phyloP scores from a whole-genome alignment of 805 yeast genomes.

The Candida manassasensis region DNA sequence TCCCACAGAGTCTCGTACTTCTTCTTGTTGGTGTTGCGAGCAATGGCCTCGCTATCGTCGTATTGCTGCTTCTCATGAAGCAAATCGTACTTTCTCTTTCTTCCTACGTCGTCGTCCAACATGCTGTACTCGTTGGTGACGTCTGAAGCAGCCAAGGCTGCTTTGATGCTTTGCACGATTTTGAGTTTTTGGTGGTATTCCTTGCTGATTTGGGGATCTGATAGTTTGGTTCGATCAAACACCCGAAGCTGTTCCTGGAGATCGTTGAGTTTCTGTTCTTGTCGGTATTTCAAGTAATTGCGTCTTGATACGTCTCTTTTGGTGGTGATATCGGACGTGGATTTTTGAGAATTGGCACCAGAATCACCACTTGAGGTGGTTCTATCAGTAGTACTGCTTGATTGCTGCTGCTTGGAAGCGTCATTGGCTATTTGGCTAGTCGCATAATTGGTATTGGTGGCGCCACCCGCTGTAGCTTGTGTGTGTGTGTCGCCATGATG shows the following conservation, averaged over 20 bases:
- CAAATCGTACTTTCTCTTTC: constrained; percentile 47
- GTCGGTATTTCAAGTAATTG: constrained; percentile 18
- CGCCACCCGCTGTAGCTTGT: too few relatives aligned
- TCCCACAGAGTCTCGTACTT: constrained; percentile 47
- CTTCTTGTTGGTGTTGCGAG: constrained; percentile 11
- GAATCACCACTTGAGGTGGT: constrained; percentile 1
- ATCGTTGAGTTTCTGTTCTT: constrained; percentile 15
- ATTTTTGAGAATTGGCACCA: background rate
- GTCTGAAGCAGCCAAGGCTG: constrained; percentile 1
- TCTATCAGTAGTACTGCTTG: too few relatives aligned
- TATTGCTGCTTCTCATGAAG: constrained; percentile 30
- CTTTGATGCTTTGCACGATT: constrained; percentile 2
- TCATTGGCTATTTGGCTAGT: too few relatives aligned
- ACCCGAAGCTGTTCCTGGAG: constrained; percentile 13
- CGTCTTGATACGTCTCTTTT: constrained; percentile 15
- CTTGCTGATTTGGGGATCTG: constrained; percentile 4
- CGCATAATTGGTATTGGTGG: too few relatives aligned
- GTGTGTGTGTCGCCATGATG: too few relatives aligned
- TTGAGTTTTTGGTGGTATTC: constrained; percentile 4
- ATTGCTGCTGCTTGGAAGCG: too few relatives aligned
- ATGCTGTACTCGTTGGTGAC: constrained; percentile 1
- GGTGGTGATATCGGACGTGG: background rate
- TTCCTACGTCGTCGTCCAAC: constrained; percentile 2
- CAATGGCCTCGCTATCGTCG: constrained; percentile 11
- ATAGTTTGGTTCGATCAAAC: constrained; percentile 1